Conservation (phyloP, 2,329 filamentous ascomycete species). For the Penicillium verrucosum region DNA sequence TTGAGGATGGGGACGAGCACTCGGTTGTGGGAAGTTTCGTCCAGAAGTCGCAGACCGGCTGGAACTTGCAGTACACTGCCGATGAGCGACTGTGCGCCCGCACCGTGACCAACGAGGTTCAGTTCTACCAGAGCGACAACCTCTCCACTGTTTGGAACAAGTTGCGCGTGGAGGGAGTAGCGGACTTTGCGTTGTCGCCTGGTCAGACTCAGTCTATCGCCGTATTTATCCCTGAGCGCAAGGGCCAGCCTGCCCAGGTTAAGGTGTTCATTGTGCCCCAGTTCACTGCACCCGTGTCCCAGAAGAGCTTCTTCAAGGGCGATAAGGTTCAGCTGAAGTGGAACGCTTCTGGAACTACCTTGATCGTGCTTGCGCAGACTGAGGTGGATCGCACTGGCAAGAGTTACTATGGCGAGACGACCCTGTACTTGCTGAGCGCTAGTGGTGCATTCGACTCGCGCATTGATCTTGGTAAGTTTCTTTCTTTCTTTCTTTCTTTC, state of each 20-base stretch:
- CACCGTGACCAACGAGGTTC: conserved; percentile 92
- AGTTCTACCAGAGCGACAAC: conserved; percentile 90
- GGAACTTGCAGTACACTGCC: conserved; percentile 94
- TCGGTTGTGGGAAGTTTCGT: conserved; percentile 81
- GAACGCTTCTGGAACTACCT: conserved; percentile 85
- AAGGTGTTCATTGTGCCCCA: conserved; percentile 92
- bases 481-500: too few relatives aligned
- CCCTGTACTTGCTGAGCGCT: conserved; percentile 88
- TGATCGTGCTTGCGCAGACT: conserved; percentile 94
- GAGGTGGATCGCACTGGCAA: conserved; percentile 98
- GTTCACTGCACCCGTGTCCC: conserved; percentile 77
- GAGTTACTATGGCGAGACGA: conserved; percentile 99
- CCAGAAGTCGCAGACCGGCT: conserved; percentile 90
- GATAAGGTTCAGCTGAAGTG: conserved; percentile 99
- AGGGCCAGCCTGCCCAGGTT: conserved; percentile 91
- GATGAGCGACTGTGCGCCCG: conserved; percentile 94
- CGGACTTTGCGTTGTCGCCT: conserved; percentile 84
- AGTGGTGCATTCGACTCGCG: conserved; percentile 90
- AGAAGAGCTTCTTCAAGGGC: conserved; percentile 99
- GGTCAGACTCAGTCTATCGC: conserved; percentile 89
- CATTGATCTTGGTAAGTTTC: conserved; percentile 63
- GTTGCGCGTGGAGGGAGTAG: conserved; percentile 83
- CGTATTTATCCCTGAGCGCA: conserved; percentile 91
- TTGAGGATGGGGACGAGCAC: conserved; percentile 65
- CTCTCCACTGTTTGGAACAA: conserved; percentile 91